Base-by-base conservation (phyloP, 768 basidiomycete genomes). In the Megacollybia marginata region DNA sequence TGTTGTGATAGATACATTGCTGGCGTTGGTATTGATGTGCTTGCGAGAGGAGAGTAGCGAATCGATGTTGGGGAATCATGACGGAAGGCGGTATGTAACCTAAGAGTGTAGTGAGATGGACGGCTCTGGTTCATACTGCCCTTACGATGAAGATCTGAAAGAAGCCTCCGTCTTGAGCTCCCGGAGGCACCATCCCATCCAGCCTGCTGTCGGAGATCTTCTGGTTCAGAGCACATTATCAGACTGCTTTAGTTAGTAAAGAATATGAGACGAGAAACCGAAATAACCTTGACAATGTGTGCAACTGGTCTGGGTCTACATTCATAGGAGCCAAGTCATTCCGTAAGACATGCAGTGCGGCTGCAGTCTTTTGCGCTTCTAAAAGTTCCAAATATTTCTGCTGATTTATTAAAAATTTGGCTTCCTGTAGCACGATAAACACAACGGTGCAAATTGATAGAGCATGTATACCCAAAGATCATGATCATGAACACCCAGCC, bases 381-480 rank as follows among this genome's bases (percentile, higher is more conserved):
- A 99, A 73, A 16, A 90, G 73, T 62, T 99, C 96, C 38, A 98
- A 74, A 66, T 96, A 99, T 69, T 96, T 94, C 77, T 99, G 96
- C 67, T 88, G 85, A 52, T 83, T 85, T 55, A 99, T 89, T 53
- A 94, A 71, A 66, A 94, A 96, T 53, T 74, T 82, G 18, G 88
- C 85, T 58, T 88, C 83, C 86, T 95, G 59, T 45, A 53, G 48
- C 53, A 57, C 51, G 52, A 52, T 53, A 44, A 51, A 54, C 49
- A 20, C 40, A 52, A 28, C 28, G 43, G 28, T 43, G 44, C 38
- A 34, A 53, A 40, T 18, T n/a, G 4, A 28, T 6, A 28, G 23
- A 28, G 23, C 23, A 28, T 28, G 23, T 28, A 60, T 65, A 91
- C 89, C 81, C 75, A 80, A 54, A 88, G 70, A 52, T 89, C 82